Conservation (phyloP, 805 yeast species). For the Monosporozyma unispora region DNA sequence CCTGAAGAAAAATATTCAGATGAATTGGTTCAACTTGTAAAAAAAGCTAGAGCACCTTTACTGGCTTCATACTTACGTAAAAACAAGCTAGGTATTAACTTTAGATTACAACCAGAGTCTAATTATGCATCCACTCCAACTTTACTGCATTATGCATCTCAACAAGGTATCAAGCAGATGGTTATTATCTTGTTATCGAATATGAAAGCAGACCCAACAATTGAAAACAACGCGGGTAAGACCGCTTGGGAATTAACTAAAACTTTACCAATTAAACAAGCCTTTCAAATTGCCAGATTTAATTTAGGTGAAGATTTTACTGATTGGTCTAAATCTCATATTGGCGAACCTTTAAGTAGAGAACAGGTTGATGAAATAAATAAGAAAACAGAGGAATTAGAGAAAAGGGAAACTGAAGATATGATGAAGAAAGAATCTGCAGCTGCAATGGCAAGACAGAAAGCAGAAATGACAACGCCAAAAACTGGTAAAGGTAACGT, state of each 20-base stretch:
- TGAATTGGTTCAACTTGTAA: slow-evolving; percentile 52
- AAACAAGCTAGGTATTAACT: slow-evolving; percentile 46
- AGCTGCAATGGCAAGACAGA: slow-evolving; percentile 22
- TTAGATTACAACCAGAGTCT: slow-evolving; percentile 44
- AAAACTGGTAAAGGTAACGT: slow-evolving; percentile 33
- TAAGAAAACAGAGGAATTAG: slow-evolving; percentile 31
- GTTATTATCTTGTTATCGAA: slow-evolving; percentile 50
- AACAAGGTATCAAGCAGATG: slow-evolving; percentile 57
- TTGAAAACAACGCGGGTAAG: slow-evolving; percentile 43
- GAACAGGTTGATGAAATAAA: slow-evolving; percentile 46
- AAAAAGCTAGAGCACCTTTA: slow-evolving; percentile 70
- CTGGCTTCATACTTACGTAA: slow-evolving; percentile 52
- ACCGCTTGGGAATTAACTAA: slow-evolving; percentile 62
- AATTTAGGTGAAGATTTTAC: slow-evolving; percentile 60
- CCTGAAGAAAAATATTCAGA: slow-evolving; percentile 43
- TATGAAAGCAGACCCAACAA: slow-evolving; percentile 63
- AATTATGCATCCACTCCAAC: slow-evolving; percentile 58
- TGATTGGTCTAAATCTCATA: slow-evolving; percentile 62
- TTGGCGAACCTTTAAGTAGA: slow-evolving; percentile 48
- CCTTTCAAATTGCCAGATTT: slow-evolving; percentile 61
- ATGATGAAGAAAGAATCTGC: slow-evolving; percentile 20
- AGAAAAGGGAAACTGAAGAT: slow-evolving; percentile 34
- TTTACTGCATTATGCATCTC: slow-evolving; percentile 67
- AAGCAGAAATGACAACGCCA: slow-evolving; percentile 10
- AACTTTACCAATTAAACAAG: slow-evolving; percentile 37